A percentile compares a stretch with the other conserved stretches of the same genome.
Conservation (phyloP, 1,139 yeast species). For the Eremothecium coryli region DNA sequence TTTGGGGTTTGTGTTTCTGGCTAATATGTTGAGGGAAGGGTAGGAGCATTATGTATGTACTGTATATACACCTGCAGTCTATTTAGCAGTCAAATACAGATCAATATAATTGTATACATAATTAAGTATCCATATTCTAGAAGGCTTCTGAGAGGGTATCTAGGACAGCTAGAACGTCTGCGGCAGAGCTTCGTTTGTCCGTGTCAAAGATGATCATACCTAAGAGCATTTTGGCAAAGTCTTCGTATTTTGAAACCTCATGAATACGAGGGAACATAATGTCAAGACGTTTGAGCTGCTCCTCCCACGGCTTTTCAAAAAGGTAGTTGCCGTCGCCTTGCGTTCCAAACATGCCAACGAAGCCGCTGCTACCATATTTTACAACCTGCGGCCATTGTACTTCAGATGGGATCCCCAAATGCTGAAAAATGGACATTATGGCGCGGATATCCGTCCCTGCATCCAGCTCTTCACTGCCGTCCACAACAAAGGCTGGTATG, state of each 20-base stretch:
- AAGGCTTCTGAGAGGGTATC: too few species aligned
- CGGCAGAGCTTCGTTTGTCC: constrained; percentile 2
- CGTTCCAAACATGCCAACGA: constrained; percentile 30
- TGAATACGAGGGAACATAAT: constrained; percentile 1
- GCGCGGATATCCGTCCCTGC: constrained; percentile 55
- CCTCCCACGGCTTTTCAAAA: constrained; percentile 5
- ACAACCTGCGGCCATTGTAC: constrained; percentile 41
- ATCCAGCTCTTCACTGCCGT: constrained; percentile 32
- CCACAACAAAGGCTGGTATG: constrained; percentile 24
- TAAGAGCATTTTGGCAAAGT: constrained; percentile 1
- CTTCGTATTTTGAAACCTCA: constrained; percentile 1
- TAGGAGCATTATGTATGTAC: neutral
- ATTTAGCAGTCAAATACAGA: too few species aligned
- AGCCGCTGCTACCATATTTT: constrained; percentile 35
- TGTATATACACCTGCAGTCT: too few species aligned
- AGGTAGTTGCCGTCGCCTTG: constrained; percentile 5
- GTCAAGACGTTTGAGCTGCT: constrained; percentile 1
- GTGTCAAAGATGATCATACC: constrained; percentile 4
- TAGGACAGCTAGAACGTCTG: neutral
- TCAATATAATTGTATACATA: too few species aligned
- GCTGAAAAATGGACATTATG: constrained; percentile 49
- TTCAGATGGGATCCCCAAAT: constrained; percentile 60
- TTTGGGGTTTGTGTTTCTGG: too few species aligned
- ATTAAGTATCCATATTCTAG: too few species aligned
- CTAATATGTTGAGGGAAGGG: neutral